Evolutionary conservation across 2,329 filamentous ascomycete genomes (phyloP), one percentile per base, ranked within the genome.

Genomic region (Lasiodiplodia gonubiensis): DNA sequence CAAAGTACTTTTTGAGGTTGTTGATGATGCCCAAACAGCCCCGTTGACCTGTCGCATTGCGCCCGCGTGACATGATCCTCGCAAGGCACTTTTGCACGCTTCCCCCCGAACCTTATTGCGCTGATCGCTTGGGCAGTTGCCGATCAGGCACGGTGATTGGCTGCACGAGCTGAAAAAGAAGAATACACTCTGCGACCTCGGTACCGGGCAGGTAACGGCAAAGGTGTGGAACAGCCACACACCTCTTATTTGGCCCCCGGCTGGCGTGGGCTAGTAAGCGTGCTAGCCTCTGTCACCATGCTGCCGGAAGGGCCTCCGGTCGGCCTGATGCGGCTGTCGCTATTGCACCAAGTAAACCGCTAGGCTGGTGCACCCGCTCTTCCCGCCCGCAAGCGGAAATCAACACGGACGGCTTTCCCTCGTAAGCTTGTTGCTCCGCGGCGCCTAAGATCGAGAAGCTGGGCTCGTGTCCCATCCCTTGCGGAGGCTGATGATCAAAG

Each of bases 211-310:
- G 23, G 2, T 27, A 21, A 51, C 49, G 11, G 46, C 46, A 25
- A 11, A 23, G 23, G 48, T 51, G 48, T 23, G 21, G 16, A 23
- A 18, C 8, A 18, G 23, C 21, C 33, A 16, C 21, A 42, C 35
- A 46, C 23, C 35, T 23, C 54, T 59, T 46, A 18, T 59, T 59
- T 59, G 23, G 55, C 35, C 37, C 55, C 35, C 55, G 37, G 53
- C n/a, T 21, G n/a, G 10, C 30, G 53, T 16, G 23, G 55, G 14
- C 39, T 23, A 37, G 33, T 18, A 27, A 21, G 55, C 23, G 21
- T 23, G 35, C 55, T 59, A 46, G 55, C 55, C 35, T 21, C 53
- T 21, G 35, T n/a, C n/a, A 39, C 53, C 3, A 12, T 23, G 35
- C 23, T 2, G n/a, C 16, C 55, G 55, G 55, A 46, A 2, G 37